Evolutionary conservation across 2,329 filamentous ascomycete species (phyloP), one percentile per base, ranked within the genome.

Genomic region (Pseudogymnoascus destructans): DNA sequence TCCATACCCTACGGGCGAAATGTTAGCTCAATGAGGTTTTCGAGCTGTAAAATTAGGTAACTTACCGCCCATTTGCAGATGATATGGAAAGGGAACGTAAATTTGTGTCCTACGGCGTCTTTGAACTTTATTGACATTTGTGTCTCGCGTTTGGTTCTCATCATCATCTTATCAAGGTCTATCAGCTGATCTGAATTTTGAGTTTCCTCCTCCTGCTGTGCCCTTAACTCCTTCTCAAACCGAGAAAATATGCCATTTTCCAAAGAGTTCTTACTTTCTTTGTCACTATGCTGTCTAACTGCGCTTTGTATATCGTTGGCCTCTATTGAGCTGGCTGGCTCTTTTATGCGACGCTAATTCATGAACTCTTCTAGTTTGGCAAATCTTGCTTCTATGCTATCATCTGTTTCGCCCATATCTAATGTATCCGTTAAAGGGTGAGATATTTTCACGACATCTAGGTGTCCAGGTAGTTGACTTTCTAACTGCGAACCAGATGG

Each of bases 81-180:
- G 27, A 92, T 70, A 62, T 89, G 81, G 72, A 85, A 95, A 1
- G 90, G 90, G 67, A 95, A 93, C 71, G 81, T 90, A 69, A 93
- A 95, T 70, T 92, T 95, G 63, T 90, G 79, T 25, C 87, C 87
- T n/a, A 95, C 82, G 1, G 89, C 89, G 68, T 95, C 90, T 72
- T 92, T 92, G 73, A 93, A 95, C 64, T 84, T 85, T 70, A 95
- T 87, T 2, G 87, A 87, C 19, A n/a, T n/a, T 77, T 76, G 58
- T 74, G 72, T 7, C 74, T 77, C 5, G 74, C 72, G 15, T 68
- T 68, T 15, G 65, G 66, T 69, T 73, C 6, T 68, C 70, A 2
- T 65, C 68, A 17, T 66, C 67, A 5, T 64, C 67, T 57, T 71
- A 71, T 23, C 38, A 42, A 42, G 10, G 19, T 42, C 38, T 8